Evolutionary conservation across 2,329 filamentous ascomycete species (phyloP), one percentile per base, ranked within the genome.

Genomic region (Exophiala dermatitidis): DNA sequence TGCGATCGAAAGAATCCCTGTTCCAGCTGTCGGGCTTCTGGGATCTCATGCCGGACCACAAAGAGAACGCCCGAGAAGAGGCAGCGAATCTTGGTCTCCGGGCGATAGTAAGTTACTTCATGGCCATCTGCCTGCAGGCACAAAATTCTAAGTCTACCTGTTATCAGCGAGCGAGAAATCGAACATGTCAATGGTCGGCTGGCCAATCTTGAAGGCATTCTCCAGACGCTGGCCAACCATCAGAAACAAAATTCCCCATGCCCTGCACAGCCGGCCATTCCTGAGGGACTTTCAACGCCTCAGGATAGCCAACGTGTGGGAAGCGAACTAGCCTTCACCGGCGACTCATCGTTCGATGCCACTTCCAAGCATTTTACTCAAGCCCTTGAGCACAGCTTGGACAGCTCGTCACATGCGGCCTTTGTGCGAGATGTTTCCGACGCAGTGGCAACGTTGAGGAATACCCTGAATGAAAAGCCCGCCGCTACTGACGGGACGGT

Each of bases 141-240:
- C 19, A 19, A 19, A 19, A 19, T 19, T 19, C 19, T 19, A 19
- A 19, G 19, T 19, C 19, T 19, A 19, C 19, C 19, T 19, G 19
- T 19, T 19, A 19, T 19, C 19, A 56, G 54, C 64, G 77, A 79
- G 62, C 73, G 69, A 60, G 77, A 78, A 63, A 76, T 79, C 46
- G 76, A 78, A 55, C 62, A 72, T 8, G 77, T 79, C 47, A 75
- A 77, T 59, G 71, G 74, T 31, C 71, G 76, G 10, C 65, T 79
- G 5, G 68, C 69, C 4, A 68, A 69, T n/a, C 77, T 79, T 38
- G 76, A 79, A 57, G 61, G 65, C 46, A 64, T 71, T 6, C 63
- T 75, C 9, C 67, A 70, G 36, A 65, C 54, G 29, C 65, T 72
- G 28, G 65, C 68, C 5, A 58, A 63, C 46, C 64, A 64, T 62